phyloP scores from a whole-genome alignment of 192 early-diverging fungal genomes.

The Chytriomyces hyalinus region DNA sequence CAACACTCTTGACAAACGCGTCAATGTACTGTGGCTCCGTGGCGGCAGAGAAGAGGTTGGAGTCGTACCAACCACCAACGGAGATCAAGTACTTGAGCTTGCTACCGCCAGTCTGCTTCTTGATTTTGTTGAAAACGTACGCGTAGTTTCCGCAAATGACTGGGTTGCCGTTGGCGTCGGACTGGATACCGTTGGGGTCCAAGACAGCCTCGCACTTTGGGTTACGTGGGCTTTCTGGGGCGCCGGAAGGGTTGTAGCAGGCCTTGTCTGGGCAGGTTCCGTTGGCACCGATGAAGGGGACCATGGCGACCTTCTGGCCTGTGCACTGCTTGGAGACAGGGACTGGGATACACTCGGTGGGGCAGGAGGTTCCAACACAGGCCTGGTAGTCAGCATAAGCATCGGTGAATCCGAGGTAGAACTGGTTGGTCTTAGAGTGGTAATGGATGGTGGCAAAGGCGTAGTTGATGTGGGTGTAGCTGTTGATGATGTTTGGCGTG shows the following conservation, averaged over 20 bases:
- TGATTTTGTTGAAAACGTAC: constrained; percentile 24
- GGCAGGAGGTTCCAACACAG: constrained; percentile 20
- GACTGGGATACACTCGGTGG: constrained; percentile 18
- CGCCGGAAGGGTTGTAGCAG: constrained; percentile 23
- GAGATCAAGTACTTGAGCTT: constrained; percentile 32
- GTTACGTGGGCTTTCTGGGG: constrained; percentile 6
- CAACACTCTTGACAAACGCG: constrained; percentile 38
- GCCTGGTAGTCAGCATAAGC: constrained; percentile 30
- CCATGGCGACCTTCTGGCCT: constrained; percentile 15
- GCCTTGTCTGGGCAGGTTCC: constrained; percentile 23
- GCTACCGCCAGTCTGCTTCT: not conserved
- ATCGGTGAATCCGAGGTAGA: constrained; percentile 32
- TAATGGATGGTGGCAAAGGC: constrained; percentile 63
- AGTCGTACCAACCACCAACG: constrained; percentile 50
- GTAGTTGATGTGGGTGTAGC: constrained; percentile 73
- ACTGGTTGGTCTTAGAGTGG: constrained; percentile 35
- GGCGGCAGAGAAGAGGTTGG: constrained; percentile 36
- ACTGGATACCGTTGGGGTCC: constrained; percentile 14
- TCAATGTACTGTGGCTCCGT: constrained; percentile 37
- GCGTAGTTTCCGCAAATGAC: constrained; percentile 29
- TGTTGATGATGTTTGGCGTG: constrained; percentile 32
- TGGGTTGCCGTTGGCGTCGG: constrained; percentile 30
- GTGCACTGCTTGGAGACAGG: constrained; percentile 17
- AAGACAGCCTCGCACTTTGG: constrained; percentile 26
- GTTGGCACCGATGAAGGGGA: constrained; percentile 24